Evolutionary conservation across 2,329 filamentous ascomycete genomes (phyloP).

Genomic region (Exophiala phaeomuriformis): DNA sequence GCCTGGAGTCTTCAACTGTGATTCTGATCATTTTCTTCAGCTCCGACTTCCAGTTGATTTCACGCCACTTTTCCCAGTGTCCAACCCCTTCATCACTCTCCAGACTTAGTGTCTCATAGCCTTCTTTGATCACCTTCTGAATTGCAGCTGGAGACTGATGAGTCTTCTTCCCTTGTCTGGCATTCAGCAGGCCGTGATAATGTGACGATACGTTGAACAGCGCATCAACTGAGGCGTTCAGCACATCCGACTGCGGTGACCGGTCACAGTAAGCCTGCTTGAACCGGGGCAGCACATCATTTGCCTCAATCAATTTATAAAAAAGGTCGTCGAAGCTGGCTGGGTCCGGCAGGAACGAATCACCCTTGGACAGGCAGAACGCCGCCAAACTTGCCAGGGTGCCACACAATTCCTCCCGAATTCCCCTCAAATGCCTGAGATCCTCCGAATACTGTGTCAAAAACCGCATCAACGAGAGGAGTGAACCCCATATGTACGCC

Average conservation of each 20-base stretch:
- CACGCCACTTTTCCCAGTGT: constrained; percentile 76
- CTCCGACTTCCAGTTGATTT: constrained; percentile 65
- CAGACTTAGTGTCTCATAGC: constrained; percentile 90
- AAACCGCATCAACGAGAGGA: constrained; percentile 83
- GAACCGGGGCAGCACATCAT: constrained; percentile 64
- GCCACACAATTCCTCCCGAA: constrained; percentile 62
- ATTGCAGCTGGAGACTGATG: constrained; percentile 71
- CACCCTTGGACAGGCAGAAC: constrained; percentile 77
- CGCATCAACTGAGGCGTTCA: constrained; percentile 65
- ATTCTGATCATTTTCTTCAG: constrained; percentile 81
- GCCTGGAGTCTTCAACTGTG: constrained; percentile 63
- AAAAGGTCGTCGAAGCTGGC: constrained; percentile 92
- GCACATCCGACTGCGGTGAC: constrained; percentile 26
- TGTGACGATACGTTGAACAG: constrained; percentile 73
- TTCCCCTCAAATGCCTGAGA: constrained; percentile 53
- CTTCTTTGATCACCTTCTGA: constrained; percentile 85
- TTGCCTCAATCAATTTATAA: constrained; percentile 93
- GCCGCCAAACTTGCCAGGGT: constrained; percentile 75
- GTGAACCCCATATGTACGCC: constrained; percentile 85
- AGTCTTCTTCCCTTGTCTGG: constrained; percentile 47
- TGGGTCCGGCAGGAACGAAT: constrained; percentile 81
- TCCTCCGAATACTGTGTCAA: constrained; percentile 78
- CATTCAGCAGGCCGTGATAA: constrained; percentile 70
- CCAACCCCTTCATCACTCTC: constrained; percentile 80
- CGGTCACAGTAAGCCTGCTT: constrained; percentile 54